Percentiles rank a stretch among this genome's conserved stretches.
Conservation (phyloP, 192 early-diverging fungal genomes). For the Chytriomyces hyalinus region DNA sequence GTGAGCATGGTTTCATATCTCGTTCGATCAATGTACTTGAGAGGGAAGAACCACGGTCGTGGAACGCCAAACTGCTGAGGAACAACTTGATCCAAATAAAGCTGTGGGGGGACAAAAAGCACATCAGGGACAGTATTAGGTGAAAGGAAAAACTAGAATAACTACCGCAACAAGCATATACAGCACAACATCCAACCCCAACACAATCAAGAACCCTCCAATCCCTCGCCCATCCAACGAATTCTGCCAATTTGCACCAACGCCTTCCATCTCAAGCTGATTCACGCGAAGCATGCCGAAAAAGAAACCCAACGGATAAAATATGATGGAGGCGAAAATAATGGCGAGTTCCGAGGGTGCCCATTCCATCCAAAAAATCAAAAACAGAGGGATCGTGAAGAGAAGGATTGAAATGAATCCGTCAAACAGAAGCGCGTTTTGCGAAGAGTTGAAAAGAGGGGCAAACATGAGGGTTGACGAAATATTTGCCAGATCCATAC, state of each 20-base stretch:
- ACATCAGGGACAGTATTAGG: neutral
- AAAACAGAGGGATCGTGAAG: conserved; percentile 14
- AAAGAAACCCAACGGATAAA: conserved; percentile 35
- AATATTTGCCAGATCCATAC: conserved; percentile 21
- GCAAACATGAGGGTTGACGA: conserved; percentile 24
- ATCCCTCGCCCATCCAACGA: conserved; percentile 24
- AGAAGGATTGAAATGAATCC: conserved; percentile 23
- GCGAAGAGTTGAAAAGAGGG: conserved; percentile 29
- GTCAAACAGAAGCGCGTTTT: conserved; percentile 22
- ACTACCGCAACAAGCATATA: conserved; percentile 11
- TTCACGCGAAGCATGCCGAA: conserved; percentile 30
- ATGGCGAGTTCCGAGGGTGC: conserved; percentile 27
- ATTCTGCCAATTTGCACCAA: conserved; percentile 30
- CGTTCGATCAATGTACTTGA: conserved; percentile 20
- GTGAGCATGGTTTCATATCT: neutral
- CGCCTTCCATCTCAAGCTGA: conserved; percentile 25
- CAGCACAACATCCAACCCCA: conserved; percentile 4
- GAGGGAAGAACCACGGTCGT: conserved; percentile 69
- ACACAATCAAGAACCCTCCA: conserved; percentile 31
- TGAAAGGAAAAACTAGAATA: neutral
- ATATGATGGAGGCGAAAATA: conserved; percentile 9
- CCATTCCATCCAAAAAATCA: conserved; percentile 32
- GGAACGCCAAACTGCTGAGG: conserved; percentile 68
- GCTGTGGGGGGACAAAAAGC: neutral
- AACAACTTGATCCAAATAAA: conserved; percentile 61